phyloP scores from a whole-genome alignment of 768 basidiomycete genomes.

The Mycena vitilis region DNA sequence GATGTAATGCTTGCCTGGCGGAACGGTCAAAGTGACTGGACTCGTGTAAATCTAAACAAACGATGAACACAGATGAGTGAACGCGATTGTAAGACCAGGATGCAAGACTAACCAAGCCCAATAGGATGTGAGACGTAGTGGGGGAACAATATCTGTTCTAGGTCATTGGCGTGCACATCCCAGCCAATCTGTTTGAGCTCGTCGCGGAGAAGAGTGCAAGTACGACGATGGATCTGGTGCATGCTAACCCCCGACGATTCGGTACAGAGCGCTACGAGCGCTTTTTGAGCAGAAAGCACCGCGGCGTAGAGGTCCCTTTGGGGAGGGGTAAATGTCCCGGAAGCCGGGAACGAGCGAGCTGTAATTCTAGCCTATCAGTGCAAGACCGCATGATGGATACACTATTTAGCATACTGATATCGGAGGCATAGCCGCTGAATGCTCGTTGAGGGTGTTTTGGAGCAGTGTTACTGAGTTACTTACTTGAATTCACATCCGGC shows the following conservation, averaged over 20 bases:
- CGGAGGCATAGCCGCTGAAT: slow-evolving; percentile 88
- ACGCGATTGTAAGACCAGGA: neutral
- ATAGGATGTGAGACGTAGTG: slow-evolving; percentile 94
- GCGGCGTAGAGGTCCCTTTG: slow-evolving; percentile 90
- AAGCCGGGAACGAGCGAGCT: slow-evolving; percentile 92
- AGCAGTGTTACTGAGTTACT: slow-evolving; percentile 37
- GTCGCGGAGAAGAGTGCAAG: slow-evolving; percentile 70
- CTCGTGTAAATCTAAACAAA: slow-evolving; percentile 84
- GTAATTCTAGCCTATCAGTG: slow-evolving; percentile 20
- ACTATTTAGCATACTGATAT: slow-evolving; percentile 76
- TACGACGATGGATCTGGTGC: slow-evolving; percentile 81
- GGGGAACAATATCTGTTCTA: slow-evolving; percentile 87
- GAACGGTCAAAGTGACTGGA: slow-evolving; percentile 70
- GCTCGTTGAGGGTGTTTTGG: slow-evolving; percentile 4
- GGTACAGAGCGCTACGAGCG: slow-evolving; percentile 70
- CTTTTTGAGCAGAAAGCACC: slow-evolving; percentile 78
- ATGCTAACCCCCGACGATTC: slow-evolving; percentile 68
- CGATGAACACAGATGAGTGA: slow-evolving; percentile 10
- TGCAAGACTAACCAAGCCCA: slow-evolving; percentile 74
- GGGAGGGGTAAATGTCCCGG: slow-evolving; percentile 80
- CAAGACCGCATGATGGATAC: slow-evolving; percentile 5
- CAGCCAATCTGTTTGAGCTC: slow-evolving; percentile 88
- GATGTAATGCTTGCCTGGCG: slow-evolving; percentile 55
- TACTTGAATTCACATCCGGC: slow-evolving; percentile 95
- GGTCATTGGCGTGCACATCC: slow-evolving; percentile 64